Conservation (phyloP, 225 moss, liverwort and hornwort genomes). For the Pleurozium schreberi region DNA sequence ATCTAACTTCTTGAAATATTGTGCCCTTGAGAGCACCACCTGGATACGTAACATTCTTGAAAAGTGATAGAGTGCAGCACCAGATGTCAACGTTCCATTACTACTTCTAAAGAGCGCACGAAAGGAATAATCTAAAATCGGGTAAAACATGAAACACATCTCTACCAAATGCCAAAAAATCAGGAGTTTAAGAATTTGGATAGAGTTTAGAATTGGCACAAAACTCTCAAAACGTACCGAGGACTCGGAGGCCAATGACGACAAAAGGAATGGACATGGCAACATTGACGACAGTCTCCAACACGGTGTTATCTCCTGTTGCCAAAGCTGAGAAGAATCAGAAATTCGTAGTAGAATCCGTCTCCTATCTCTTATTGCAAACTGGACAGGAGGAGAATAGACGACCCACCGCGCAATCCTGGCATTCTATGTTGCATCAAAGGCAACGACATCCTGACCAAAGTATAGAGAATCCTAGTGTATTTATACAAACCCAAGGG, state of each 20-base stretch:
- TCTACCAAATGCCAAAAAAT: neutral
- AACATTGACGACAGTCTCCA: slow-evolving; percentile 79
- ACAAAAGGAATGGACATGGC: slow-evolving; percentile 88
- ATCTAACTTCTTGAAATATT: neutral
- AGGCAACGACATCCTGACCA: neutral
- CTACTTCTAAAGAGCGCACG: neutral
- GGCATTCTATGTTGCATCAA: neutral
- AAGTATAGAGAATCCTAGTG: neutral
- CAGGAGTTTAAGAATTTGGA: neutral
- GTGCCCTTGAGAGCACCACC: neutral
- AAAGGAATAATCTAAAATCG: neutral
- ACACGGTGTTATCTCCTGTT: slow-evolving; percentile 60
- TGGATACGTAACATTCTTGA: neutral
- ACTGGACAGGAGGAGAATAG: neutral
- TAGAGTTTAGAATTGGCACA: neutral
- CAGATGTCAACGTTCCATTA: neutral
- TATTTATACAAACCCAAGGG: neutral
- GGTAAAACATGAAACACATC: neutral
- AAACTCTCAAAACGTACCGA: slow-evolving; percentile 30
- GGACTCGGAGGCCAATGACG: slow-evolving; percentile 67
- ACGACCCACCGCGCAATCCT: neutral
- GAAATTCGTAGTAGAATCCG: neutral
- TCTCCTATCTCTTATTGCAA: neutral
- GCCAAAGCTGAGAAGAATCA: neutral
- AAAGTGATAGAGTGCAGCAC: neutral